Conservation (phyloP, 176 grass and related monocot genomes). For the Oryza meridionalis region DNA sequence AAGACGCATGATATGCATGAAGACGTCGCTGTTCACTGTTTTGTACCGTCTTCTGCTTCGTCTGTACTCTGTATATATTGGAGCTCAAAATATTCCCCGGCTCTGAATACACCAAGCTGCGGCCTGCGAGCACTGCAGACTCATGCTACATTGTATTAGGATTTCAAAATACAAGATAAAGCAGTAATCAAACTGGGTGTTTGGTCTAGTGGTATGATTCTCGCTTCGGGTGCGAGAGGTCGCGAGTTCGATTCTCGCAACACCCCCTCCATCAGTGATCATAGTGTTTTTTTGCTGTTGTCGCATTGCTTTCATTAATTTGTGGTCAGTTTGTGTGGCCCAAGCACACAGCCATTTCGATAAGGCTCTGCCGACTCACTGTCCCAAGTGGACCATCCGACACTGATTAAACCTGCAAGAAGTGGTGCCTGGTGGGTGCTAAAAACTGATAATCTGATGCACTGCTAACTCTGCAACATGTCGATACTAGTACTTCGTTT, state of each 20-base stretch:
- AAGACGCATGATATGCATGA: not conserved
- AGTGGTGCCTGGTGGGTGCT: not conserved
- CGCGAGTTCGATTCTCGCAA: slow-evolving; percentile 94
- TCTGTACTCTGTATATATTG: not conserved
- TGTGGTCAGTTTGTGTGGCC: not conserved
- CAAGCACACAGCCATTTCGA: not conserved
- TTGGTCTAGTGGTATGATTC: slow-evolving; percentile 99
- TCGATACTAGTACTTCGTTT: not conserved
- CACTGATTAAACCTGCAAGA: not conserved
- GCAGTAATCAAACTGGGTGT: slow-evolving; percentile 20
- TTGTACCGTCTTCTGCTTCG: not conserved
- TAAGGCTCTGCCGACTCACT: not conserved
- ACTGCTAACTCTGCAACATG: not conserved
- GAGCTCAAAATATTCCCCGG: not conserved
- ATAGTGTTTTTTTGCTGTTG: not conserved
- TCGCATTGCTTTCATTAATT: not conserved
- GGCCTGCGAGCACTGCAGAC: no score
- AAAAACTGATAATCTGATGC: not conserved
- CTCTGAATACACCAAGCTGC: no score
- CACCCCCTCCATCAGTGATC: slow-evolving; percentile 46
- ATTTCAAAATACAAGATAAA: not conserved
- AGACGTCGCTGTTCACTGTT: not conserved
- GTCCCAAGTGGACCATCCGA: not conserved
- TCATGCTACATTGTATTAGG: no score
- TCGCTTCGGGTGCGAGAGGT: slow-evolving; percentile 97